Evolutionary conservation across 2,329 filamentous ascomycete species (phyloP), one percentile per base, ranked within the genome.

Genomic region (Zymoseptoria ardabiliae): DNA sequence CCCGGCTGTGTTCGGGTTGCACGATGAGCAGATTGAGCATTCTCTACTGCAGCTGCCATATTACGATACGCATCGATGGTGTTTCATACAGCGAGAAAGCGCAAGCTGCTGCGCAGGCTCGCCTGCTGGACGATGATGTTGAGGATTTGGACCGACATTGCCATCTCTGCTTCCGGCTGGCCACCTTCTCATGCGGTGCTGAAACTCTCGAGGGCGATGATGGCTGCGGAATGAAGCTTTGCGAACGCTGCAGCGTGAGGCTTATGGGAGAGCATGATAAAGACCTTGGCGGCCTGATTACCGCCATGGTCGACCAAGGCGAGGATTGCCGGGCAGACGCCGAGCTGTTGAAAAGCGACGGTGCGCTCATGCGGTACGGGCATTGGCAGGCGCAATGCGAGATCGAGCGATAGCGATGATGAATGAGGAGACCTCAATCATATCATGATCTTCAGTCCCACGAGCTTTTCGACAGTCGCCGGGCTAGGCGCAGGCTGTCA

Each of bases 111-210:
- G n/a, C 65, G 72, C 52, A 65, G 1, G 73, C 75, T 0, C 70
- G 58, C 1, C 50, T 70, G 9, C 61, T 67, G 41, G 53, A 61
- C 20, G 62, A 62, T 10, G 41, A 54, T 8, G 7, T 53, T 20
- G 19, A 56, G 9, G 50, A 58, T 9, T 11, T 54, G 23, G 60
- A 70, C 66, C 65, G 11, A 19, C 78, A 74, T 73, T 80, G 78
- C 61, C 68, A 69, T 3, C 53, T 80, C 1, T 80, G 78, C 55
- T 71, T 72, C 2, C 66, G 66, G 10, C 71, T 75, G 1, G 77
- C 76, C 0, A 69, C 69, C 2, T 74, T 72, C 45, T 65, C 65
- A 20, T 80, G 77, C 59, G 58, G 49, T 57, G 63, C 56, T 3
- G 61, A n/a, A 10, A 54, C 9, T 22, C 41, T 28, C 4, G 55